These are phyloP conservation scores for Didymella segeticola DNA, from an alignment of 2,329 filamentous ascomycete genomes.

Conservation along the genomic window DNA sequence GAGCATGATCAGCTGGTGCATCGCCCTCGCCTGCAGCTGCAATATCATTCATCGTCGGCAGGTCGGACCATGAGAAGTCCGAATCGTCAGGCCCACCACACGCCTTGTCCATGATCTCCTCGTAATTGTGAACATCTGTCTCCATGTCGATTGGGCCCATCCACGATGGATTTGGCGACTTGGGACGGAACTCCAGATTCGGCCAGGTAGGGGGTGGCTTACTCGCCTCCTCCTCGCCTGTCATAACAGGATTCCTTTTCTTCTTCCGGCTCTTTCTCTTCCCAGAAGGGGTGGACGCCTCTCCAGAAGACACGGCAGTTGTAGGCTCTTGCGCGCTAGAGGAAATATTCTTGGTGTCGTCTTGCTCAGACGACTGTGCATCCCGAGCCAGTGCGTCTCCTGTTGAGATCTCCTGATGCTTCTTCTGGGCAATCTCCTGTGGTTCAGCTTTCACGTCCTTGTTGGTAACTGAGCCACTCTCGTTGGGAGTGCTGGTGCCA, in stretches of 20 bases:
- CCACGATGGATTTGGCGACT: conserved; percentile 10
- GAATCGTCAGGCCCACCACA: conserved; percentile 10
- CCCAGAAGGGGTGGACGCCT: conserved; percentile 18
- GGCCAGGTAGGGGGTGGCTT: conserved; percentile 3
- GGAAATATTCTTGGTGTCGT: not conserved
- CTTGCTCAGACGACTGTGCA: conserved; percentile 17
- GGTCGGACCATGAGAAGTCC: conserved; percentile 12
- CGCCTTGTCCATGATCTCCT: conserved; percentile 5
- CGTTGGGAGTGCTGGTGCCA: conserved; percentile 14
- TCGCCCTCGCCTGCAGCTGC: not conserved
- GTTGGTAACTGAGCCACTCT: conserved; percentile 22
- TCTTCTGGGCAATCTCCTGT: not conserved
- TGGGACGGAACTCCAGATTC: conserved; percentile 3
- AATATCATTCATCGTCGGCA: conserved; percentile 2
- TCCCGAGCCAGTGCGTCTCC: not conserved
- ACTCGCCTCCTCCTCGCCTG: not conserved
- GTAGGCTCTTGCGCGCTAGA: conserved; percentile 12
- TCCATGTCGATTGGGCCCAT: conserved; percentile 14
- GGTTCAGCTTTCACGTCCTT: conserved; percentile 17
- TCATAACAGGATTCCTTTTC: conserved; percentile 36
- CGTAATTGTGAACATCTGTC: conserved; percentile 3
- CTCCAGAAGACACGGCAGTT: not conserved
- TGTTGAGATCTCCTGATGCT: not conserved
- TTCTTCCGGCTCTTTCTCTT: conserved; percentile 49
- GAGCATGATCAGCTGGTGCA: not conserved